Conservation (phyloP, 805 yeast species). For the Wickerhamiella hasegawae region DNA sequence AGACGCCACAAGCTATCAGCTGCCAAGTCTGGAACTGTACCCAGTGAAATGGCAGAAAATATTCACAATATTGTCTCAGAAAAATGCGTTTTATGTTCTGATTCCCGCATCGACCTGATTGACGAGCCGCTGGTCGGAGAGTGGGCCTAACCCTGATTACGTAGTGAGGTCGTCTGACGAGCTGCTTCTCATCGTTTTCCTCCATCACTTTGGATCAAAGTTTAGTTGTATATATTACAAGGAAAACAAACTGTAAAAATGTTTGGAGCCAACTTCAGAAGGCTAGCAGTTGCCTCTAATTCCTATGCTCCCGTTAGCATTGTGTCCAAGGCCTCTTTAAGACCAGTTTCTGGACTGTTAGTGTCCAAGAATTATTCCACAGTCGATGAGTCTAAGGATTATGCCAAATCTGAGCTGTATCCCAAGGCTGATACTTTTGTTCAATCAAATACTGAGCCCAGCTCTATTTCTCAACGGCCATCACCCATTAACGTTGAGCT, state of each 20-base stretch:
- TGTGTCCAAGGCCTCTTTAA: no score
- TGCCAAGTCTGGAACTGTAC: background rate
- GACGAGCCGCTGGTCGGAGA: slow-evolving; percentile 37
- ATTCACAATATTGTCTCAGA: slow-evolving; percentile 45
- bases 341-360: no score
- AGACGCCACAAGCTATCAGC: background rate
- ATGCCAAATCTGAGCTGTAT: background rate
- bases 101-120: slow-evolving; percentile 47
- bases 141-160: no score
- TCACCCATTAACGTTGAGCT: slow-evolving; percentile 76
- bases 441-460: slow-evolving; percentile 3
- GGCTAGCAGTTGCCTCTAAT: no score
- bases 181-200: no score
- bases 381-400: background rate
- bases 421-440: slow-evolving; percentile 9
- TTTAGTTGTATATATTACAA: no score
- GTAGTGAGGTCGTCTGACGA: no score
- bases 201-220: no score
- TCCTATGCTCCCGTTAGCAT: no score
- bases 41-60: slow-evolving; percentile 1
- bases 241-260: no score
- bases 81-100: slow-evolving; percentile 68
- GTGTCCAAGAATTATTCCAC: no score
- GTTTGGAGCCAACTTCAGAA: no score
- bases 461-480: slow-evolving; percentile 27